phyloP scores from a whole-genome alignment of 495 filamentous ascomycete genomes.

The Talaromyces wortmannii region DNA sequence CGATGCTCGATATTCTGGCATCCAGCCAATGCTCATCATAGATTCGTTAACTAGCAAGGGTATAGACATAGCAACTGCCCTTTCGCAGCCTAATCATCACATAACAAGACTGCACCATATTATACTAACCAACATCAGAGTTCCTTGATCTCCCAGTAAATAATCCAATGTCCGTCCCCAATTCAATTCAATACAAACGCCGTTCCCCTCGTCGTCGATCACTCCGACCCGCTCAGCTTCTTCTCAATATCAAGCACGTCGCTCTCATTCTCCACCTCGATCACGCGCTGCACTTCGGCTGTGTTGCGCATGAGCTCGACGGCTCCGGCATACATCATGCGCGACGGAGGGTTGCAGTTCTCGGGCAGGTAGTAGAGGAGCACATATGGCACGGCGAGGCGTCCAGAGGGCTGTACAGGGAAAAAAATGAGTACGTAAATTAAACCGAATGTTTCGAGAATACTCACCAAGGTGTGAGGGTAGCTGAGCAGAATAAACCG shows the following conservation, averaged over 20 bases:
- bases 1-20: no score
- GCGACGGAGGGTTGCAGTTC: conserved; percentile 73
- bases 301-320: conserved; percentile 92
- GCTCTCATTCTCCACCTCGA: conserved; percentile 71
- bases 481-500: conserved; percentile 87
- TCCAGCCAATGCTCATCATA: no score
- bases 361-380: conserved; percentile 88
- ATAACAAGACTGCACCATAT: no score
- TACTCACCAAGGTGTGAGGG: conserved; percentile 69
- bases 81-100: no score
- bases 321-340: conserved; percentile 93
- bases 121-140: no score
- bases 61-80: no score
- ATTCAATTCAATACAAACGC: not conserved
- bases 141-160: no score
- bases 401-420: conserved; percentile 45
- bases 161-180: not conserved
- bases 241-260: conserved; percentile 69
- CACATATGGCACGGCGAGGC: conserved; percentile 75
- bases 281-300: conserved; percentile 72
- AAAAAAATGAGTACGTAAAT: not conserved
- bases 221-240: conserved; percentile 49
- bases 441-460: not conserved
- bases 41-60: no score
- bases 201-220: not conserved